Conservation (phyloP, 129 eudicot genomes). For the Mikania micrantha region DNA sequence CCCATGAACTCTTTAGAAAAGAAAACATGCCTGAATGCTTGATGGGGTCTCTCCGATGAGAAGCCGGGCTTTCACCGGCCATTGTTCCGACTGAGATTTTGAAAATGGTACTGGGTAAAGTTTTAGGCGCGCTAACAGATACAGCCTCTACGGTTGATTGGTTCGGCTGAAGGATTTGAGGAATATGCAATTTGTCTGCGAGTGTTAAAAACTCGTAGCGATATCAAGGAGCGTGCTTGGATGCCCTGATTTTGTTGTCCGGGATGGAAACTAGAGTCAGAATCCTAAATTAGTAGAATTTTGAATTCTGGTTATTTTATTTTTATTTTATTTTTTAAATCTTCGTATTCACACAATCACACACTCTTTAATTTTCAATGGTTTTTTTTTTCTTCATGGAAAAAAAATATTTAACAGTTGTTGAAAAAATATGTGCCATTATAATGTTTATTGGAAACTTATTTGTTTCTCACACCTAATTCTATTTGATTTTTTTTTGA, state of each 20-base stretch:
- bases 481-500: too few species aligned
- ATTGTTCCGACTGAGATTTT: conserved; percentile 24
- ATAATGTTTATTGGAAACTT: too few species aligned
- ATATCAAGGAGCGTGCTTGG: not conserved
- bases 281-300: not conserved
- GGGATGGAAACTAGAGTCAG: not conserved
- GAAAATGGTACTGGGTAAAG: not conserved
- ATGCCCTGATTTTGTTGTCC: conserved; percentile 10
- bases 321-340: too few species aligned
- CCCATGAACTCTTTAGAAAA: not conserved
- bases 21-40: conserved; percentile 56
- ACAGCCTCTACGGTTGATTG: conserved; percentile 1
- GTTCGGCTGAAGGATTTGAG: not conserved
- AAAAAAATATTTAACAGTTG: too few species aligned
- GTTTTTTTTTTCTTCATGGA: too few species aligned
- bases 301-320: too few species aligned
- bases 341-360: too few species aligned
- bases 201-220: too few species aligned
- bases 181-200: conserved; percentile 19
- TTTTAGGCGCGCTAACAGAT: conserved; percentile 17
- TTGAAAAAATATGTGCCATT: too few species aligned
- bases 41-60: conserved; percentile 61
- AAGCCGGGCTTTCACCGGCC: conserved; percentile 56
- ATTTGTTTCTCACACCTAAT: too few species aligned
- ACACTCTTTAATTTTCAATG: too few species aligned